A percentile compares a stretch with the other conserved stretches of the same genome.
Conservation (phyloP, 108 stramenopile genomes). For the Nitzschia sp. region DNA sequence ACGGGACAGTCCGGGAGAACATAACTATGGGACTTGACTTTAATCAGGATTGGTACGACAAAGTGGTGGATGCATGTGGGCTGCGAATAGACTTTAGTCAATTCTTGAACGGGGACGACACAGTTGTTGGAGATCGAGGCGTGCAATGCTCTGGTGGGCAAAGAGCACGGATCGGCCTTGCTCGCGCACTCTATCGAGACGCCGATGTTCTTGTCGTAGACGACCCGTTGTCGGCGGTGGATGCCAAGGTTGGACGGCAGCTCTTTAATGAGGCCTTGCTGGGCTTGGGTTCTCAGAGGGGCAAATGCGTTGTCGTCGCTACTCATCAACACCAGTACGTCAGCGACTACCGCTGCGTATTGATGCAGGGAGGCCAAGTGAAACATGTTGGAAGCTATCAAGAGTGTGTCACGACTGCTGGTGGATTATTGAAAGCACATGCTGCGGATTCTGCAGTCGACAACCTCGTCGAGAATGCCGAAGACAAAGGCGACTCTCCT, state of each 20-base stretch:
- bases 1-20: constrained; percentile 81
- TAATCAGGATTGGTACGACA: constrained; percentile 50
- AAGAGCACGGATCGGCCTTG: constrained; percentile 79
- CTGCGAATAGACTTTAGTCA: constrained; percentile 65
- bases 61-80: constrained; percentile 64
- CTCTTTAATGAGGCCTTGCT: constrained; percentile 79
- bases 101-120: constrained; percentile 68
- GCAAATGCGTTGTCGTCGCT: constrained; percentile 78
- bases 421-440: constrained; percentile 47
- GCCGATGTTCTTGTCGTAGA: constrained; percentile 79
- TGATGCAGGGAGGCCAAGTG: constrained; percentile 63
- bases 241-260: constrained; percentile 77
- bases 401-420: constrained; percentile 61
- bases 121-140: constrained; percentile 88
- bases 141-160: constrained; percentile 92
- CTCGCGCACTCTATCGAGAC: constrained; percentile 57
- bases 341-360: constrained; percentile 59
- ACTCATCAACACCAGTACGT: constrained; percentile 92
- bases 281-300: constrained; percentile 48
- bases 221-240: constrained; percentile 91
- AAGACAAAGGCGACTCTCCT: not conserved
- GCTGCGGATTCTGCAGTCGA: constrained; percentile 29
- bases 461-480: constrained; percentile 2
- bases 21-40: constrained; percentile 67
- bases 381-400: constrained; percentile 67